Conservation (phyloP, 176 grass and related monocot species). For the Chrysopogon serrulatus region DNA sequence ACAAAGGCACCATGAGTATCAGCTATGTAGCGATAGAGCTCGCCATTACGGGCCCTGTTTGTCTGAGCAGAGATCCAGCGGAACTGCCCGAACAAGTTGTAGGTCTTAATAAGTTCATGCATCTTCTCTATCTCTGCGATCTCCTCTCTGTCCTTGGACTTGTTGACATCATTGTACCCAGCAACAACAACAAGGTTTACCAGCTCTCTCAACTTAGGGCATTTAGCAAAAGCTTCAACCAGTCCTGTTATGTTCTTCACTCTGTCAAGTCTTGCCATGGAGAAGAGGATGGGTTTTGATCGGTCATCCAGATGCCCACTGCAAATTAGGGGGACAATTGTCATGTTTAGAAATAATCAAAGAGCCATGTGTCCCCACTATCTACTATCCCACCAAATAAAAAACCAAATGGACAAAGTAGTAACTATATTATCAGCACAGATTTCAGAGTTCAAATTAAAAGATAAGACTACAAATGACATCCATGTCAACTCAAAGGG, state of each 20-base stretch:
- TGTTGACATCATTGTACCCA: conserved; percentile 71
- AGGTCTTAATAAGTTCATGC: conserved; percentile 66
- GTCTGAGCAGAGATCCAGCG: conserved; percentile 93
- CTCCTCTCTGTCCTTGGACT: conserved; percentile 82
- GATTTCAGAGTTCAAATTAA: neutral
- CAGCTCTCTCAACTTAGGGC: conserved; percentile 44
- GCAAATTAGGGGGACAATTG: conserved; percentile 16
- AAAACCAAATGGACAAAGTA: neutral
- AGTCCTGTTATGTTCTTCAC: conserved; percentile 97
- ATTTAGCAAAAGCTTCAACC: conserved; percentile 75
- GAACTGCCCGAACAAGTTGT: conserved; percentile 84
- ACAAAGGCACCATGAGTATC: conserved; percentile 90
- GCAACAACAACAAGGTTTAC: conserved; percentile 92
- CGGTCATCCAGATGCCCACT: conserved; percentile 83
- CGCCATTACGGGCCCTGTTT: conserved; percentile 76
- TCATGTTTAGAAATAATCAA: neutral
- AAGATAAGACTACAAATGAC: neutral
- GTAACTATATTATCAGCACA: neutral
- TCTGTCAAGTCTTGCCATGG: conserved; percentile 85
- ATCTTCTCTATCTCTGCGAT: conserved; percentile 89
- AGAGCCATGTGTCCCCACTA: neutral
- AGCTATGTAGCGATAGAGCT: conserved; percentile 92
- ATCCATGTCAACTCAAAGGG: neutral
- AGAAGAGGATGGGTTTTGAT: conserved; percentile 91
- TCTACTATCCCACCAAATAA: neutral